Conservation (phyloP, 352 stramenopile species). For the Phytophthora quininea region DNA sequence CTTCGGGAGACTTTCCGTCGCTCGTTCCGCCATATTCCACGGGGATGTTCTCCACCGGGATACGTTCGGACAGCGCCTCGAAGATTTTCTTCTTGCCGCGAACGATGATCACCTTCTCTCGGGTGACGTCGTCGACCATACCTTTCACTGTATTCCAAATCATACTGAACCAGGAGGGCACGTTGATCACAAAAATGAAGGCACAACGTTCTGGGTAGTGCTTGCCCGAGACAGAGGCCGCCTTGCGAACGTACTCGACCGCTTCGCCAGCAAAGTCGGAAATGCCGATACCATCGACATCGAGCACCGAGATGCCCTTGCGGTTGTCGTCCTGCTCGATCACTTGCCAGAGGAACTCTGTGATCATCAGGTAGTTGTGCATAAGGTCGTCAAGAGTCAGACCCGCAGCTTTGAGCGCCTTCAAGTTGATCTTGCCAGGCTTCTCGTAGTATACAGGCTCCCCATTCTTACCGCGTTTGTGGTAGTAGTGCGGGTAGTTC, state of each 20-base stretch:
- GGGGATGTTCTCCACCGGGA: constrained; percentile 79
- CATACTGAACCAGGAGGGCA: constrained; percentile 93
- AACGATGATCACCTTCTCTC: constrained; percentile 93
- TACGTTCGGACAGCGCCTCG: constrained; percentile 73
- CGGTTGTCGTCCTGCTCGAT: constrained; percentile 85
- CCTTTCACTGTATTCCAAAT: constrained; percentile 94
- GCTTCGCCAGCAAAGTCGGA: constrained; percentile 87
- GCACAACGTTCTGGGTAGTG: constrained; percentile 94
- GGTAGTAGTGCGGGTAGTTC: constrained; percentile 92
- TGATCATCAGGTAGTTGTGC: constrained; percentile 88
- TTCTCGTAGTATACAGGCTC: constrained; percentile 91
- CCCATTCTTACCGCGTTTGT: constrained; percentile 80
- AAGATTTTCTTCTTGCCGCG: constrained; percentile 85
- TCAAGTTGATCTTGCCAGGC: constrained; percentile 86
- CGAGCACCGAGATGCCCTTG: constrained; percentile 86
- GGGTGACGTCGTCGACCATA: constrained; percentile 93
- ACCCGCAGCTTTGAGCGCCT: constrained; percentile 79
- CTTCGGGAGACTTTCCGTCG: constrained; percentile 65
- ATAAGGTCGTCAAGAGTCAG: constrained; percentile 82
- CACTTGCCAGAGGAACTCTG: constrained; percentile 86
- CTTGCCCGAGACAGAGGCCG: constrained; percentile 77
- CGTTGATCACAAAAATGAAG: constrained; percentile 95
- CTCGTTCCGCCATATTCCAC: constrained; percentile 79
- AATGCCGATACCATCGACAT: constrained; percentile 85
- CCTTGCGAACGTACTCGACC: constrained; percentile 86